Evolutionary conservation across 352 stramenopile genomes (phyloP), one percentile per base, ranked within the genome.

Genomic region (Phytophthora tentaculata): DNA sequence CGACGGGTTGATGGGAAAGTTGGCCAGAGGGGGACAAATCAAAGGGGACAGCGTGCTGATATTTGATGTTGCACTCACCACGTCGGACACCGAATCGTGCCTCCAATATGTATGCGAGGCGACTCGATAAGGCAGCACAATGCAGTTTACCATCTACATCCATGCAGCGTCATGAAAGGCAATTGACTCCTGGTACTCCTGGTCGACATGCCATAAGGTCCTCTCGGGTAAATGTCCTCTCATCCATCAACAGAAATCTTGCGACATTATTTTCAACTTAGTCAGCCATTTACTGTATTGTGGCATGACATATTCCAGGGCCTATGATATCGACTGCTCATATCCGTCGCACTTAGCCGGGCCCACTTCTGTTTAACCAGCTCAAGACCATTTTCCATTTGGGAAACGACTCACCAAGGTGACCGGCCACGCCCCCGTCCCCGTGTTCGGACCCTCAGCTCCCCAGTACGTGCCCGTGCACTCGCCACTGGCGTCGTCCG

Each of bases 371-470:
- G 19, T 50, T 50, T 50, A 50, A 50, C 44, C 44, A 50, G 20
- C 28, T 49, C 43, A 50, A 35, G 24, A 14, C 35, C 24, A 52
- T 64, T 69, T 69, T 53, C 53, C 24, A 58, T 54, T 24, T 16
- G 13, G 37, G 35, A 69, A 69, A 69, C 62, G 62, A 44, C 62
- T 4, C 50, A 23, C 41, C 63, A 71, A 71, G 39, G 48, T 71
- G 63, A 58, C 28, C 20, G 37, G 57, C 53, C 51, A 61, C 54
- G 61, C 61, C 61, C 59, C 66, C 49, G 28, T 48, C 64, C 57
- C 51, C 66, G 59, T 41, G 43, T 26, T 68, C 7, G 17, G 39
- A 22, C 12, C 53, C 49, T 20, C n/a, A 39, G 24, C 39, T 17
- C 17, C 59, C 4, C 58, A 60, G 26, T 68, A 61, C 45, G 54